Evolutionary conservation across 169 alveolate genomes (phyloP).

Genomic region (Eimeria falciformis): DNA sequence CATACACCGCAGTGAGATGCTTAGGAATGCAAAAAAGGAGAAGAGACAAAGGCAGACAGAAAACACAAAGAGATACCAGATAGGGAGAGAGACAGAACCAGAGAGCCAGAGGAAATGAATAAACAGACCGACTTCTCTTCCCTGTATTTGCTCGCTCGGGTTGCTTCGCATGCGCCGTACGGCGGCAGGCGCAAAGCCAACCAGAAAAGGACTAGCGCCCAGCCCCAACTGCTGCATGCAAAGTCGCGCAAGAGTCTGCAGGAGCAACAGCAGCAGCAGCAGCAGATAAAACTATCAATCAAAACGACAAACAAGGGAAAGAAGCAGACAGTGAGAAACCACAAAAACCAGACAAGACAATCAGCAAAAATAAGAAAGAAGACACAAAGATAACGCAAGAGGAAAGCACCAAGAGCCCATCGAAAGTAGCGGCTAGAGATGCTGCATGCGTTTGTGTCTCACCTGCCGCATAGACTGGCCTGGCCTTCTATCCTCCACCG

Average conservation of each 20-base stretch:
- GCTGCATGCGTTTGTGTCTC: no score
- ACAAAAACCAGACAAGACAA: background rate
- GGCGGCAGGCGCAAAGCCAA: conserved; percentile 72
- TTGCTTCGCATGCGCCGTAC: background rate
- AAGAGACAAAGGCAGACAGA: no score
- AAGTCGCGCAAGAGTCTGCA: conserved; percentile 76
- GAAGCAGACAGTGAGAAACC: background rate
- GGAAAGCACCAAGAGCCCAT: background rate
- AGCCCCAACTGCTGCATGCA: conserved; percentile 78
- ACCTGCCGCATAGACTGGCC: conserved; percentile 79
- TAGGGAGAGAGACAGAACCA: background rate
- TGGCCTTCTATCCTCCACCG: conserved; percentile 69
- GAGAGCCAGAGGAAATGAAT: background rate
- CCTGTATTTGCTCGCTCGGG: conserved; percentile 30
- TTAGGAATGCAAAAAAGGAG: no score
- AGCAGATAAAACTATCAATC: background rate
- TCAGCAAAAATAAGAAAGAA: background rate
- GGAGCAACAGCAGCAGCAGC: conserved; percentile 8
- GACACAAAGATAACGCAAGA: background rate
- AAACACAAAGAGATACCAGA: background rate
- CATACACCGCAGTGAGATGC: no score
- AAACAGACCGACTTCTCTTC: background rate
- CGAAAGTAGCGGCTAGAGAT: no score
- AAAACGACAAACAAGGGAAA: background rate
- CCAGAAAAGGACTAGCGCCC: conserved; percentile 58